Base-by-base conservation (phyloP, 2,329 filamentous ascomycete species). In the Endoconidiophora laricicola region DNA sequence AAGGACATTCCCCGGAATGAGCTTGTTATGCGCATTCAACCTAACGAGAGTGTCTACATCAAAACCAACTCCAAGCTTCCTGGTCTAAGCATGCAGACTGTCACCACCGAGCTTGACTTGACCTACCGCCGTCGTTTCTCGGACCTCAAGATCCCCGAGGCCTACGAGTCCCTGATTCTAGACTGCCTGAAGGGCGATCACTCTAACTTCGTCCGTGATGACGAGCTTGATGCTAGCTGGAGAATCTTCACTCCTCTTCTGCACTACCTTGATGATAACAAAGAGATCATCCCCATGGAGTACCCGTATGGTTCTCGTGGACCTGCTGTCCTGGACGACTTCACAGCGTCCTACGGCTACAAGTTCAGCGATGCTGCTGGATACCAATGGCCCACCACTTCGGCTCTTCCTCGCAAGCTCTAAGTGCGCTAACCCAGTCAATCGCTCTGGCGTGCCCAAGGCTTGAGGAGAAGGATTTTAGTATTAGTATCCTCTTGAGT, bases 21-120 rank as follows among this genome's bases (percentile, higher is more conserved):
- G 71, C 83, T 98, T 57, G 91, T 98, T 61, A 95, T 98, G 72
- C 88, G 91, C 58, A 94, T 98, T 57, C 91, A 98, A 73, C 91
- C 91, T 60, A 98, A 98, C 71, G 91, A 98, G 76, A 94, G 86
- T 64, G 88, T 98, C 58, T 98, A 98, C 72, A 94, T 96, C 68
- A 98, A 98, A 80, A 98, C 98, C 91, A 98, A 98, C 81, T 96
- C 90, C 26, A 98, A 98, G 76, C 75, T 98, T 53, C 93, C 91
- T 18, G 91, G 91, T 60, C 74, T 98, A 60, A 96, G 87, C 73
- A 98, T 96, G 88, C 91, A 98, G 74, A 98, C 91, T 10, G 91
- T 96, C 38, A 86, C 95, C 59, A 98, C 91, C 54, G 91, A 98
- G 72, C 83, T 98, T 54, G 91, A 98, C 63, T 78, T 98, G 58